Evolutionary conservation across 257 asterid genomes (phyloP), one percentile per base, ranked within the genome.

Genomic region (Nicotiana noctiflora): DNA sequence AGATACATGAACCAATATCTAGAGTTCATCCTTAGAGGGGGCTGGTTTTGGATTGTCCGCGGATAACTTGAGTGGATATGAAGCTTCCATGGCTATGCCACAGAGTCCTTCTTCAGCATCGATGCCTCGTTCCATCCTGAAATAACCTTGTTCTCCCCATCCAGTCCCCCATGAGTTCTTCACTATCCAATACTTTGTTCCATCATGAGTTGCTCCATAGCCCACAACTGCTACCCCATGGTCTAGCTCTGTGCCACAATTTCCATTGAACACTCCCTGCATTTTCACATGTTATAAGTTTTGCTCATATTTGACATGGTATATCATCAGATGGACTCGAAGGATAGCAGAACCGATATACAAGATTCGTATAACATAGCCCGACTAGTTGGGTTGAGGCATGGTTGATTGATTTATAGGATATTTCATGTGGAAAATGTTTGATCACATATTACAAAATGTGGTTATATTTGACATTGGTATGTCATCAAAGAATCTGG

Each of bases 201-300:
- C 97, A 59, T 93, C 96, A 1, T 82, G 59, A 8, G 94, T 64
- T 12, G 88, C n/a, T 66, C 97, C 97, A 53, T 90, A 90, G 17
- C 97, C 96, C 11, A 91, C 95, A 15, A 81, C 88, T 1, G 92
- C 97, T 37, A 93, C 96, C 2, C 96, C 96, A 25, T 93, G 97
- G 86, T 93, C 91, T 40, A 93, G 96, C 86, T 91, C 96, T 8
- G 85, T 91, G 8, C 96, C 96, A 76, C 94, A 91, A 0, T 82
- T 53, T 49, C 94, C 93, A 2, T 62, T 87, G 76, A 75, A 93
- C 70, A 93, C 96, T 80, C 97, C 94, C 96, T 93, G 81, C 82
- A 81, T 40, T 44, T 29, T 70, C 77, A 66, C 75, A 59, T 32
- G 65, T 37, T 59, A 31, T 31, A 19, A 27, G 12, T 21, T 49